phyloP scores from a whole-genome alignment of 257 asterid genomes.

The Solanum rostratum region DNA sequence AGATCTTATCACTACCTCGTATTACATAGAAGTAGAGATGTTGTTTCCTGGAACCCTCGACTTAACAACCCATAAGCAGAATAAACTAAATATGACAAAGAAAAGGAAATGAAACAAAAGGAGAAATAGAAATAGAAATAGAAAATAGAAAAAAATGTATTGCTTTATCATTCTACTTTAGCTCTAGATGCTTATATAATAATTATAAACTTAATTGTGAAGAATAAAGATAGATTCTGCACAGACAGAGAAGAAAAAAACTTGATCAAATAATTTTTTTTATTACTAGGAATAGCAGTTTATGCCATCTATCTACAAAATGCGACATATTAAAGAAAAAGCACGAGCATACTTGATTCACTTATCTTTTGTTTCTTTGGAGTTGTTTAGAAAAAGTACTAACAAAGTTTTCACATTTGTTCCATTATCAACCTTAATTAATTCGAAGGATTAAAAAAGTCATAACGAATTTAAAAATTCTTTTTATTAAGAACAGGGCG shows the following conservation, averaged over 20 bases:
- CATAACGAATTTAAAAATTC: no score
- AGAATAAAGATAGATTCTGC: neutral
- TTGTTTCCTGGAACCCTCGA: no score
- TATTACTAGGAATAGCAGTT: neutral
- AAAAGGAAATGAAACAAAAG: no score
- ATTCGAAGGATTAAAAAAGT: neutral
- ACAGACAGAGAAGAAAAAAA: neutral
- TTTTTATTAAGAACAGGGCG: no score
- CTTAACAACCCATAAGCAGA: no score
- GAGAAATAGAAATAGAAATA: no score
- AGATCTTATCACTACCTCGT: no score
- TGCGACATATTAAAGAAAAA: neutral
- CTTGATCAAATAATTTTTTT: neutral
- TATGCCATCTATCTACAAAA: neutral
- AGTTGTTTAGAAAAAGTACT: neutral
- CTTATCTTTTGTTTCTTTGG: neutral
- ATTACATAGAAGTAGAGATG: no score
- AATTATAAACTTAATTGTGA: neutral
- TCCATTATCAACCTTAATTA: neutral
- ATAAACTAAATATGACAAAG: no score
- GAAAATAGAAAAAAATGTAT: neutral
- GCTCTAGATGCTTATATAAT: neutral
- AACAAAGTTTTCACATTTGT: neutral
- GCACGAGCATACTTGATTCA: neutral
- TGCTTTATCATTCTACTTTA: neutral